These are phyloP conservation scores for Selaginella moellendorffii DNA, from an alignment of 75 land plant species.

Conservation along the genomic window DNA sequence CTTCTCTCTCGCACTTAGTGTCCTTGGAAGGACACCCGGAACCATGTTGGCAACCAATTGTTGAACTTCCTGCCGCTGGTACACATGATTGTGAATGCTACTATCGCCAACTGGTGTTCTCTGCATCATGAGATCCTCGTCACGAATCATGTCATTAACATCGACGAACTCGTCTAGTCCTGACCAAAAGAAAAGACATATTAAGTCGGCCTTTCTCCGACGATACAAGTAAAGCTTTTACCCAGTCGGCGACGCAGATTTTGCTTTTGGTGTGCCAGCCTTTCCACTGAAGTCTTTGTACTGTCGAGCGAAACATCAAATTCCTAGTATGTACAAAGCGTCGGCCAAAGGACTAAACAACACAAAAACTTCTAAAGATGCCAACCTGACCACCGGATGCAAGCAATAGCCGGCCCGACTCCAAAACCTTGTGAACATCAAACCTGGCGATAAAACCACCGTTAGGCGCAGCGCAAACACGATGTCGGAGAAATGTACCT, in stretches of 20 bases:
- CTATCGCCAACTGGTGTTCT: background rate
- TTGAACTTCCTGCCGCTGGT: constrained; percentile 26
- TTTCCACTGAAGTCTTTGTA: constrained; percentile 53
- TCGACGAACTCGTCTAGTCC: constrained; percentile 44
- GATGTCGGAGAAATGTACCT: constrained; percentile 37
- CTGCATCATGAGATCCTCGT: constrained; percentile 63
- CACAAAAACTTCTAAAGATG: background rate
- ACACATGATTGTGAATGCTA: background rate
- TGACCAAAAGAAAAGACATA: background rate
- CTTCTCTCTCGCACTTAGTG: constrained; percentile 80
- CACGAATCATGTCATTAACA: constrained; percentile 85
- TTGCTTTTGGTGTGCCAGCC: constrained; percentile 81
- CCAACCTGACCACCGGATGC: constrained; percentile 92
- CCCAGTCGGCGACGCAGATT: constrained; percentile 85
- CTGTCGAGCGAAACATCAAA: constrained; percentile 75
- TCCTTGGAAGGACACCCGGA: constrained; percentile 34
- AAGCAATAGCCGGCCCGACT: constrained; percentile 72
- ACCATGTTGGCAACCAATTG: constrained; percentile 72
- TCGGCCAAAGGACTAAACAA: no score
- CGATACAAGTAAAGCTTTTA: constrained; percentile 14
- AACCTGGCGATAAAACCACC: constrained; percentile 36
- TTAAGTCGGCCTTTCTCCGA: background rate
- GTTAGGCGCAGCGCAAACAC: background rate
- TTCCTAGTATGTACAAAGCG: constrained; percentile 42
- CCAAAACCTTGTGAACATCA: constrained; percentile 73